Evolutionary conservation across 768 basidiomycete species (phyloP), one percentile per base, ranked within the genome.

Genomic region (Lactifluus hygrophoroides): DNA sequence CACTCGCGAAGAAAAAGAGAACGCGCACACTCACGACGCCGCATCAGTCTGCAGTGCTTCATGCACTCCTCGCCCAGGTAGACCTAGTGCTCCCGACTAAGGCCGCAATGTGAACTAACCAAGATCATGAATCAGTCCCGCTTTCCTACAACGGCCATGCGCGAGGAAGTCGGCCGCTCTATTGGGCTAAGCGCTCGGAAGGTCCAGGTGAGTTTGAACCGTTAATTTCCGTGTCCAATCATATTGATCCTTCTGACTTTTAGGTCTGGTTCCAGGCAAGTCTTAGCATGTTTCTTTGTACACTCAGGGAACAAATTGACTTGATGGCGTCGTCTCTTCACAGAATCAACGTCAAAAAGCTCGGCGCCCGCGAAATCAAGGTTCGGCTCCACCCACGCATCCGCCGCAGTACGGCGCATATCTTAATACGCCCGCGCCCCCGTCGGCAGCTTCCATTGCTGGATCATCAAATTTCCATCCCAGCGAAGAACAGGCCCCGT

Each of bases 261-360:
- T 66, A 92, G 90, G 90, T 92, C 65, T 92, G 90, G 90, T 92
- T 92, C 72, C 90, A 91, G 79, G 89, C 88, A 70, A 71, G 75
- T 60, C 63, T 1, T 60, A 51, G 49, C 44, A 50, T 34, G 50
- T 47, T 53, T 23, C n/a, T 49, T 35, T 56, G 40, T 13, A 38
- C n/a, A 14, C 45, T 17, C 19, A 37, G 25, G 54, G 51, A 45
- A 52, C 19, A 51, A 32, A 44, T 56, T 57, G 42, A 58, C 66
- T 23, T 59, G 57, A 52, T 47, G 32, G 23, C 13, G 30, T 54
- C 51, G 58, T 67, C 66, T 48, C 60, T 68, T 68, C 61, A 53
- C 64, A 91, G 90, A 92, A 92, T 69, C 89, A 92, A 68, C 82
- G 89, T 61, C 90, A 92, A 75, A 92, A 92, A 68, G 87, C 88